Conservation (phyloP, 768 basidiomycete species). For the Tylopilus felleus region DNA sequence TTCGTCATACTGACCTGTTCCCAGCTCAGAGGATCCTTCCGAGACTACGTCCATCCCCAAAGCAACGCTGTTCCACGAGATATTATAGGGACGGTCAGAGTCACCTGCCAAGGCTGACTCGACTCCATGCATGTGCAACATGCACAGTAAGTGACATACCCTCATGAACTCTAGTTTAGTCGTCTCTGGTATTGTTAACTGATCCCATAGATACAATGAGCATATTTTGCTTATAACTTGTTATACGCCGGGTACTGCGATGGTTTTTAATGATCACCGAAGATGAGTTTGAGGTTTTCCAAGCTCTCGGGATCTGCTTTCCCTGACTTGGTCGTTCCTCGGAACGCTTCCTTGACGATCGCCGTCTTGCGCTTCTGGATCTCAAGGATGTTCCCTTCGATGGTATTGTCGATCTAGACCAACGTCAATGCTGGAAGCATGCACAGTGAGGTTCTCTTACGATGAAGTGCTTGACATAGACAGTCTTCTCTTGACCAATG, state of each 20-base stretch:
- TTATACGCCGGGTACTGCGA: background rate
- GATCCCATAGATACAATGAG: background rate
- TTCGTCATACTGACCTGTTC: too few species aligned
- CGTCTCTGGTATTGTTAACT: too few species aligned
- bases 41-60: too few species aligned
- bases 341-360: slow-evolving; percentile 81
- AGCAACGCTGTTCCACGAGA: too few species aligned
- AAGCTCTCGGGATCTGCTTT: slow-evolving; percentile 66
- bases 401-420: slow-evolving; percentile 62
- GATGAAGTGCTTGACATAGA: slow-evolving; percentile 83
- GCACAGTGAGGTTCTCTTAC: slow-evolving; percentile 38
- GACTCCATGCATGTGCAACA: too few species aligned
- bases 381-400: slow-evolving; percentile 73
- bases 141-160: too few species aligned
- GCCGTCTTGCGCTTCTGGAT: slow-evolving; percentile 88
- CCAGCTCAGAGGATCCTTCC: too few species aligned
- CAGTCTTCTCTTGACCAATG: slow-evolving; percentile 78
- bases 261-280: slow-evolving; percentile 8
- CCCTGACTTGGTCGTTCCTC: slow-evolving; percentile 44
- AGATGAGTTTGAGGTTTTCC: slow-evolving; percentile 62
- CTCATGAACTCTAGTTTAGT: too few species aligned
- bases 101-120: too few species aligned
- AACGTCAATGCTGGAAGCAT: background rate
- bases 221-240: background rate
- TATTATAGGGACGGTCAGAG: too few species aligned